Evolutionary conservation across 768 basidiomycete species (phyloP).

Genomic region (Amanita rimosa): DNA sequence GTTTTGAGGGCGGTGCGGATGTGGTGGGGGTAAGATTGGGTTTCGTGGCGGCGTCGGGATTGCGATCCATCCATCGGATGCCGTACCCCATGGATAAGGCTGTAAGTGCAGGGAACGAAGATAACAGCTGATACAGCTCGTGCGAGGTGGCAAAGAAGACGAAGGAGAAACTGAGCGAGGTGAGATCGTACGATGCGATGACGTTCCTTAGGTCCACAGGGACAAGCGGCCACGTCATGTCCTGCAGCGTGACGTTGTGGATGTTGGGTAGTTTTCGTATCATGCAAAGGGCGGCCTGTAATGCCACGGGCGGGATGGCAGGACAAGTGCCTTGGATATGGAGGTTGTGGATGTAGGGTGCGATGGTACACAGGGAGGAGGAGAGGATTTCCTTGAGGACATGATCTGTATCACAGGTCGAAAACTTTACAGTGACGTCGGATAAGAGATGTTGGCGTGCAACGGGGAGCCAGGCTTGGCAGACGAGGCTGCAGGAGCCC

Average conservation of each 20-base stretch:
- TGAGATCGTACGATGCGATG: constrained; percentile 1
- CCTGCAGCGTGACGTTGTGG: background rate
- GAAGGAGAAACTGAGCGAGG: constrained; percentile 1
- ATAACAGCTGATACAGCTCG: background rate
- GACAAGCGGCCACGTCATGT: constrained; percentile 2
- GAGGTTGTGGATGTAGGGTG: background rate
- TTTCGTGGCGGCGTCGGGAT: background rate
- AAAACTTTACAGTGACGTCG: background rate
- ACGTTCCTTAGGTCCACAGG: background rate
- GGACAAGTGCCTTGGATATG: constrained; percentile 4
- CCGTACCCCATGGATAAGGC: background rate
- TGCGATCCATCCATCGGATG: background rate
- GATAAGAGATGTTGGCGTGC: constrained; percentile 2
- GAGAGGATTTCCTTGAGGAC: background rate
- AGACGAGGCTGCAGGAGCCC: background rate
- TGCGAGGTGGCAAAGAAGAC: background rate
- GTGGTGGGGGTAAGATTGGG: too few relatives aligned
- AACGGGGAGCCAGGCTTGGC: constrained; percentile 4
- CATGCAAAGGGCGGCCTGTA: background rate
- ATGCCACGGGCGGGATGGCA: background rate
- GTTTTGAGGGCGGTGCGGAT: background rate
- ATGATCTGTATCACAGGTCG: background rate
- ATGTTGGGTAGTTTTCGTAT: background rate
- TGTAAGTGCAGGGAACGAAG: background rate
- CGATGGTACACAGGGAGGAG: background rate